These are phyloP conservation scores for Turritis glabra DNA, from an alignment of 345 rosid species.

Conservation along the genomic window DNA sequence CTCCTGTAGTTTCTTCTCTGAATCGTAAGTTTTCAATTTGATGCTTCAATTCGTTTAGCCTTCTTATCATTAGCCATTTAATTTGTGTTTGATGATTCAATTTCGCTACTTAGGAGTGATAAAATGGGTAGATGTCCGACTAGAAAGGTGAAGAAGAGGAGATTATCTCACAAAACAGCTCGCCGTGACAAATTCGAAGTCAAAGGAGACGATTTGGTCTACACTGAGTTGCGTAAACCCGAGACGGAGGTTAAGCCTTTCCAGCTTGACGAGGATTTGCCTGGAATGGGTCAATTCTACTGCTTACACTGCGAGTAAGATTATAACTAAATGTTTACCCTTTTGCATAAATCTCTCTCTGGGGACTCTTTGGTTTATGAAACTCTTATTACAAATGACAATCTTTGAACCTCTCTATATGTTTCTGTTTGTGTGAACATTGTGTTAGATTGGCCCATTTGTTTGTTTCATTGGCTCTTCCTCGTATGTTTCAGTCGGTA, in stretches of 20 bases:
- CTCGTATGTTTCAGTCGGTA: slow-evolving; percentile 59
- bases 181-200: slow-evolving; percentile 78
- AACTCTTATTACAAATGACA: neutral
- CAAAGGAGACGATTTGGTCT: slow-evolving; percentile 89
- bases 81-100: neutral
- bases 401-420: neutral
- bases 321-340: neutral
- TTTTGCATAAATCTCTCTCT: neutral
- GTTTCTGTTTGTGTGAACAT: neutral
- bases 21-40: slow-evolving; percentile 23
- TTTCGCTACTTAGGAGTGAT: slow-evolving; percentile 1
- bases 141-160: slow-evolving; percentile 94
- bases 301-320: slow-evolving; percentile 96
- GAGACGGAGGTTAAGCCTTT: slow-evolving; percentile 52
- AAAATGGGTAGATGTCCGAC: slow-evolving; percentile 73
- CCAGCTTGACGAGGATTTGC: slow-evolving; percentile 82
- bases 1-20: neutral
- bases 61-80: neutral
- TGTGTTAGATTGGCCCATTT: neutral
- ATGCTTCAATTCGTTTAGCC: neutral
- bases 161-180: slow-evolving; percentile 87
- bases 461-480: neutral
- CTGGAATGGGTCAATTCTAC: slow-evolving; percentile 98
- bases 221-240: slow-evolving; percentile 72
- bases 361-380: neutral